Percentiles rank a stretch among this genome's conserved stretches.
These are phyloP conservation scores for Curvularia hawaiiensis DNA, from an alignment of 2,329 filamentous ascomycete species.

Conservation along the genomic window DNA sequence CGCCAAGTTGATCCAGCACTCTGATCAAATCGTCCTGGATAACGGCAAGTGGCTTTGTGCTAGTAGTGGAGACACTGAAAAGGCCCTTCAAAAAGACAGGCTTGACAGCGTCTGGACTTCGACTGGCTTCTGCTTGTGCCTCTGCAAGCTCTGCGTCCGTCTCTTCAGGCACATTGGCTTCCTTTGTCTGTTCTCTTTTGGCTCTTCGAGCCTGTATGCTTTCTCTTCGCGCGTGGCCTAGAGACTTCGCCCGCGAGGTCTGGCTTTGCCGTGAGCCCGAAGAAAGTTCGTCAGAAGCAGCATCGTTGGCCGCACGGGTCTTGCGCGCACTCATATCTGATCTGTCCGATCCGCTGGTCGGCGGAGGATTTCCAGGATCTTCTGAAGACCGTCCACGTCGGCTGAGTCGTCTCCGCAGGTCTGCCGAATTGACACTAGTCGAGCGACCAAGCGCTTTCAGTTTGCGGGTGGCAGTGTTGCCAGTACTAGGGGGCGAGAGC, in stretches of 20 bases:
- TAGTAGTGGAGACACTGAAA: constrained; percentile 97
- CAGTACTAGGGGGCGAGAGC: constrained; percentile 71
- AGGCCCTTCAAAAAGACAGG: constrained; percentile 95
- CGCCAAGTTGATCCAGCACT: constrained; percentile 83
- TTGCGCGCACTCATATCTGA: constrained; percentile 59
- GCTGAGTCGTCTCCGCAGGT: constrained; percentile 70
- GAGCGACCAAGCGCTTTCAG: constrained; percentile 77
- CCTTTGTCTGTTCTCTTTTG: constrained; percentile 71
- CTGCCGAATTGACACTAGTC: constrained; percentile 89
- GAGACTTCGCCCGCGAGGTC: constrained; percentile 73
- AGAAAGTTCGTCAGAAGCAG: constrained; percentile 57
- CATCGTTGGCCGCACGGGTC: constrained; percentile 53
- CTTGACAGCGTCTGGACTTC: constrained; percentile 79
- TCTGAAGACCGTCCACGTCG: constrained; percentile 61
- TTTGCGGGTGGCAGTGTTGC: constrained; percentile 61
- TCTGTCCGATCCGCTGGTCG: constrained; percentile 80
- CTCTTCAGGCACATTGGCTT: constrained; percentile 86
- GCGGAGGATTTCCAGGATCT: constrained; percentile 66
- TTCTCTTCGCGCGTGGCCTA: constrained; percentile 86
- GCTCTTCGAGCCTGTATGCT: constrained; percentile 88
- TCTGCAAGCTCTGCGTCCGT: constrained; percentile 77
- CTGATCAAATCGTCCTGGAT: constrained; percentile 91
- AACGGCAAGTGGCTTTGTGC: constrained; percentile 82
- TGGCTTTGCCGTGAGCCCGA: constrained; percentile 38
- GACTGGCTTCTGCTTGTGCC: constrained; percentile 57